These are phyloP conservation scores for Aspergillus conjunctus DNA, from an alignment of 495 filamentous ascomycete species.

Conservation along the genomic window DNA sequence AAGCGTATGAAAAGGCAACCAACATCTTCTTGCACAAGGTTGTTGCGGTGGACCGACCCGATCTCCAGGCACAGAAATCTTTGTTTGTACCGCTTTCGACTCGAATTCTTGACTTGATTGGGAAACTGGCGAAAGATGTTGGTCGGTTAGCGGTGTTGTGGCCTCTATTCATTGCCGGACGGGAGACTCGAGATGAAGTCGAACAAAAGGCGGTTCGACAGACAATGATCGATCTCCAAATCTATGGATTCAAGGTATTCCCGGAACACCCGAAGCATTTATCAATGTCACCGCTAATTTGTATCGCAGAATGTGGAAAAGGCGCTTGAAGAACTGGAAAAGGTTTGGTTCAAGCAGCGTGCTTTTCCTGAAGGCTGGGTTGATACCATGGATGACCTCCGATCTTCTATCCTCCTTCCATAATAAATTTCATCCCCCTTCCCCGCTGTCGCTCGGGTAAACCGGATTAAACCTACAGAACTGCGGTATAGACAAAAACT, in stretches of 20 bases:
- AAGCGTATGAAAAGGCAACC: constrained; percentile 47
- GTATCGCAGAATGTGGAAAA: constrained; percentile 40
- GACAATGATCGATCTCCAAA: constrained; percentile 40
- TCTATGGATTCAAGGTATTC: constrained; percentile 43
- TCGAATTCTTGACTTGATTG: constrained; percentile 37
- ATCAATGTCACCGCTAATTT: constrained; percentile 11
- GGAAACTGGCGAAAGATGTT: constrained; percentile 40
- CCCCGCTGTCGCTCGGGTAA: not conserved
- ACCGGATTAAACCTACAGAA: not conserved
- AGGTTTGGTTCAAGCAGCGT: constrained; percentile 42
- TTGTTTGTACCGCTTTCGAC: constrained; percentile 38
- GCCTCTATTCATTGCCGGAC: constrained; percentile 45
- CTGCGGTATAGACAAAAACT: not conserved
- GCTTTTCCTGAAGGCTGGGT: constrained; percentile 44
- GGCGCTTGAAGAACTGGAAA: constrained; percentile 38
- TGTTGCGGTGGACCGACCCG: constrained; percentile 37
- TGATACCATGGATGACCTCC: constrained; percentile 42
- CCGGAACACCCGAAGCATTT: not conserved
- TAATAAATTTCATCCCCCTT: constrained; percentile 7
- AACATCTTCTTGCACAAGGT: constrained; percentile 42
- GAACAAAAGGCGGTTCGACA: constrained; percentile 41
- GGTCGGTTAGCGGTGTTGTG: constrained; percentile 41
- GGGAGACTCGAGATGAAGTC: constrained; percentile 36
- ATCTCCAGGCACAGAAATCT: constrained; percentile 30
- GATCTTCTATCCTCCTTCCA: constrained; percentile 39